Evolutionary conservation across 73 alveolate species (phyloP).

Genomic region (Stentor roeselii): DNA sequence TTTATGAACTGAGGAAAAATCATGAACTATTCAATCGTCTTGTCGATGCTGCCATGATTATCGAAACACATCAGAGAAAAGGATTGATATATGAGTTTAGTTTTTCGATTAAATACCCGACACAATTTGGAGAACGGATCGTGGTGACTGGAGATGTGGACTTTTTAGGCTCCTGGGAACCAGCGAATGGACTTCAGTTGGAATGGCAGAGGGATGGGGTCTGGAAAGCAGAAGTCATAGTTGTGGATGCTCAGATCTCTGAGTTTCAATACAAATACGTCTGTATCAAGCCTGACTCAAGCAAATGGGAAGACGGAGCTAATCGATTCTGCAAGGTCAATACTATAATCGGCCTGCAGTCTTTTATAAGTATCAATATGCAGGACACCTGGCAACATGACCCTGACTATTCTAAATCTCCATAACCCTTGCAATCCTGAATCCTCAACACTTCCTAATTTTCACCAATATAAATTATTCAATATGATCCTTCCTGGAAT

Average conservation of each 20-base stretch:
- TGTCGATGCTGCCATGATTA: background rate
- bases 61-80: background rate
- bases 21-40: background rate
- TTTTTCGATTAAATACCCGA: background rate
- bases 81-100: background rate
- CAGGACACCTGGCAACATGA: no score
- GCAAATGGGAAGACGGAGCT: background rate
- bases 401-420: no score
- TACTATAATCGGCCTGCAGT: no score
- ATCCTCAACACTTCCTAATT: no score
- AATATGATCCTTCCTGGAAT: background rate
- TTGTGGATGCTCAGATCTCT: background rate
- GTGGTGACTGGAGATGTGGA: background rate
- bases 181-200: background rate
- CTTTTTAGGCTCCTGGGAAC: background rate
- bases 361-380: no score
- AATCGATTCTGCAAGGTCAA: background rate
- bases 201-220: background rate
- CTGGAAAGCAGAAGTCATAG: background rate
- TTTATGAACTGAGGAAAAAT: background rate
- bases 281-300: background rate
- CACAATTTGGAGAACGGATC: background rate
- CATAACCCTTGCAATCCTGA: no score
- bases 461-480: no score
- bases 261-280: background rate